Evolutionary conservation across 441 rosid species (phyloP), one percentile per base, ranked within the genome.

Genomic region (Gossypium gossypioides): DNA sequence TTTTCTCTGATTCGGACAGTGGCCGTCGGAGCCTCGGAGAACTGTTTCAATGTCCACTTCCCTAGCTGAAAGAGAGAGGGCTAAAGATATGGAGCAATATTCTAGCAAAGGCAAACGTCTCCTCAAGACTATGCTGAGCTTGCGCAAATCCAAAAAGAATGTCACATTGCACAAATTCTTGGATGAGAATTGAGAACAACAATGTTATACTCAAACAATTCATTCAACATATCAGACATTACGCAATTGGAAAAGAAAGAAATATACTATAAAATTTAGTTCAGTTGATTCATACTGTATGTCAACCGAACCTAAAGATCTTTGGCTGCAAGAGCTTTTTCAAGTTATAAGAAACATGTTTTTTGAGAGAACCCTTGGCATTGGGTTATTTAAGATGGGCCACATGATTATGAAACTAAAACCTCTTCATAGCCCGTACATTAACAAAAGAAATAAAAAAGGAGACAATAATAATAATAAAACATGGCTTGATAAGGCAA

Each of bases 51-150:
- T 78, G 80, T 77, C 88, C 37, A 72, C 42, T 50, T 6, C 42
- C 57, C 18, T 2, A 5, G 74, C 71, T 61, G 85, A 64, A 61
- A 82, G 88, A 84, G 81, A 79, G 46, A 72, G 74, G 51, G 32
- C 48, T 64, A 75, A 73, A n/a, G 91, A 88, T 0, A 70, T 68
- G 19, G 83, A 84, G 24, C 75, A 69, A 44, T 75, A 86, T 80
- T 80, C 86, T 6, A 72, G 88, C 86, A 85, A 84, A 79, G 86
- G 82, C 82, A 84, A 78, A 73, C 79, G 84, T 69, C 78, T 83
- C 25, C 72, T 90, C 59, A 90, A 87, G 84, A 90, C 96, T 62
- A 71, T 91, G 83, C 86, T 89, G 55, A 84, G 96, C 87, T 76
- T 89, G 88, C 83, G 84, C 78, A 89, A 81, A 78, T 64, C 91